These are phyloP conservation scores for Colletotrichum nymphaeae DNA, from an alignment of 2,329 filamentous ascomycete species.

Conservation along the genomic window DNA sequence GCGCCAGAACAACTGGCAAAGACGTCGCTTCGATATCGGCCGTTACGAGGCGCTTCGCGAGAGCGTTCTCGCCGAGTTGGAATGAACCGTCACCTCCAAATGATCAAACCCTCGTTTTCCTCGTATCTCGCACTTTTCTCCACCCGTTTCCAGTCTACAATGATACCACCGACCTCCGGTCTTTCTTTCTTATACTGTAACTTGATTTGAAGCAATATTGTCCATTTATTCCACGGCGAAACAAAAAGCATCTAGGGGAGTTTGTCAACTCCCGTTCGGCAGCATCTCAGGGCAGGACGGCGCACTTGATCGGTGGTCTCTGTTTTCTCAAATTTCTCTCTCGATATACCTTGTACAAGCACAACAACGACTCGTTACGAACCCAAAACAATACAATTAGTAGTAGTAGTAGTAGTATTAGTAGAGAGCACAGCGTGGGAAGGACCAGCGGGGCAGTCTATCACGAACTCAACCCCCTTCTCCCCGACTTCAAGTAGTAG, in stretches of 20 bases:
- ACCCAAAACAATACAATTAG: neutral
- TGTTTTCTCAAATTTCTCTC: neutral
- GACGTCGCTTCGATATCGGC: conserved; percentile 64
- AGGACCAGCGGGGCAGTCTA: neutral
- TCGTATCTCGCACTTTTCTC: neutral
- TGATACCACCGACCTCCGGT: conserved; percentile 26
- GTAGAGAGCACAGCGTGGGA: neutral
- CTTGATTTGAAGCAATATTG: neutral
- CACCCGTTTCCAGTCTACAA: neutral
- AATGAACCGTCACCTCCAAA: conserved; percentile 36
- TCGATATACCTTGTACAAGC: conserved; percentile 27
- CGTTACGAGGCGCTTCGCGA: conserved; percentile 66
- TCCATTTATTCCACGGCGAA: neutral
- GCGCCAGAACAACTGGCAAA: conserved; percentile 64
- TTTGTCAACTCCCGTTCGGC: neutral
- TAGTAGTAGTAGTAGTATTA: conserved; percentile 17
- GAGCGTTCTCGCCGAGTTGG: conserved; percentile 62
- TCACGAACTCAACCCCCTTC: neutral
- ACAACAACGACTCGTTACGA: conserved; percentile 24
- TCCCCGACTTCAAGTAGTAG: conserved; percentile 1
- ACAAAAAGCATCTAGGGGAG: conserved; percentile 8
- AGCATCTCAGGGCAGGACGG: neutral
- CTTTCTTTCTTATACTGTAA: neutral
- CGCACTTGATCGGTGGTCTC: neutral
- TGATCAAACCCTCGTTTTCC: neutral